Base-by-base conservation (phyloP, 2,329 filamentous ascomycete species). In the Pestalotiopsis sp. region DNA sequence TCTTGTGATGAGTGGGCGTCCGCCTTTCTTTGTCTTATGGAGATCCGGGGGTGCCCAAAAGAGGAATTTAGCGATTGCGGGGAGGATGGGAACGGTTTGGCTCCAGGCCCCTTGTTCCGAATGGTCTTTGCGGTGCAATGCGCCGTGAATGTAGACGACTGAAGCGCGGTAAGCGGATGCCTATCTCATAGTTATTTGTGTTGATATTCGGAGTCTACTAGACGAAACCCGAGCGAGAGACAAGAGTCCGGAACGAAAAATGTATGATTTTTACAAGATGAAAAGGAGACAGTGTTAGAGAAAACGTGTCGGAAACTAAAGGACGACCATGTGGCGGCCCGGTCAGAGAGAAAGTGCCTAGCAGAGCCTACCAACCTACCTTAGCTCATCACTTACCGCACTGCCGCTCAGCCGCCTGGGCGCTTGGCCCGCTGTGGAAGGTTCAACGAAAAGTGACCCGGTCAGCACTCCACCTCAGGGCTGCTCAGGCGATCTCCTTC, bases 401-500 rank as follows among this genome's bases (percentile, higher is more conserved):
- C 20, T 52, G 45, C 45, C 45, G 45, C 45, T 52, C 45, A 52
- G 45, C 45, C 45, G 45, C 45, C 14, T n/a, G 17, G 45, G 49
- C 49, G 49, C 49, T 56, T 20, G 20, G 49, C 49, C 49, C 49
- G 49, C 49, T 56, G 49, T 1, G 14, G 14, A 36, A 36, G 31
- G 31, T 36, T 36, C 31, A 36, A 36, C 7, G 31, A 36, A n/a
- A 14, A 64, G 39, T 27, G 59, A 41, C 27, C 61, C 36, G 39
- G 20, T 49, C 20, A 64, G 61, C 61, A 64, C 38, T 64, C 61
- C 61, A 49, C 61, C 12, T 23, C 57, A 52, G 14, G n/a, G 39
- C 36, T 14, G 61, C 36, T 64, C 61, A 64, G 61, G 61, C 61
- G 61, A 52, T 64, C 61, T 36, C 41, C 17, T 38, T 64, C 23